Conservation (phyloP, 2,329 filamentous ascomycete species). For the Penicillium aurantiogriseum region DNA sequence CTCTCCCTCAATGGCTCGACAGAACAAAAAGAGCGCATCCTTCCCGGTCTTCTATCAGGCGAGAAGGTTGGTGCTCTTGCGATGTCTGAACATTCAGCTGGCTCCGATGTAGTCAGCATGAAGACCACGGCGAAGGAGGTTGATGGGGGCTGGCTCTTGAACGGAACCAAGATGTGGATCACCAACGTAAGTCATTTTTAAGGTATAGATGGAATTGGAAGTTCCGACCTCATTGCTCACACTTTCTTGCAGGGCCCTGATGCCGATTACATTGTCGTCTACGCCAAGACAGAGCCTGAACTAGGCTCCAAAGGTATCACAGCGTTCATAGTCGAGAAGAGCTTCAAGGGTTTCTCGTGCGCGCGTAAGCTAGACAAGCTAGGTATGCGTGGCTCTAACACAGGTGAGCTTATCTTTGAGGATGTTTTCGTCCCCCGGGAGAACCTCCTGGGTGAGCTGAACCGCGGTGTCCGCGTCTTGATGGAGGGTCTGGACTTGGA, state of each 20-base stretch:
- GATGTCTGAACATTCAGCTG: constrained; percentile 90
- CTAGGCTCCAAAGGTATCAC: constrained; percentile 87
- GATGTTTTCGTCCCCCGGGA: constrained; percentile 82
- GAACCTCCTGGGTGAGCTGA: constrained; percentile 75
- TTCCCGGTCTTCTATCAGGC: constrained; percentile 78
- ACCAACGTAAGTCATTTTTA: constrained; percentile 66
- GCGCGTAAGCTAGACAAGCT: constrained; percentile 94
- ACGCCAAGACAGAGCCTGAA: constrained; percentile 85
- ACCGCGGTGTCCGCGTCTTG: constrained; percentile 81
- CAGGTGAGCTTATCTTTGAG: constrained; percentile 89
- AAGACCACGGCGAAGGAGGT: constrained; percentile 77
- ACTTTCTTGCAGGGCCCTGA: constrained; percentile 63
- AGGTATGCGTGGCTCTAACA: constrained; percentile 96
- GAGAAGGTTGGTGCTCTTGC: constrained; percentile 81
- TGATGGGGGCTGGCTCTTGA: constrained; percentile 80
- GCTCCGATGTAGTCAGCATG: constrained; percentile 95
- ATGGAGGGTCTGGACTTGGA: constrained; percentile 98
- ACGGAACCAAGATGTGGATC: constrained; percentile 99
- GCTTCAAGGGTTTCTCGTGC: constrained; percentile 73
- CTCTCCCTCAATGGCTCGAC: constrained; percentile 80
- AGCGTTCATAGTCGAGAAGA: constrained; percentile 79
- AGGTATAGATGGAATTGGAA: background rate
- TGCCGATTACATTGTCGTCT: constrained; percentile 90
- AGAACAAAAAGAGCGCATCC: constrained; percentile 75
- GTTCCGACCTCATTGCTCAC: background rate